A percentile compares a stretch with the other conserved stretches of the same genome.
phyloP scores from a whole-genome alignment of 495 filamentous ascomycete species.

The Trichoderma gamsii region DNA sequence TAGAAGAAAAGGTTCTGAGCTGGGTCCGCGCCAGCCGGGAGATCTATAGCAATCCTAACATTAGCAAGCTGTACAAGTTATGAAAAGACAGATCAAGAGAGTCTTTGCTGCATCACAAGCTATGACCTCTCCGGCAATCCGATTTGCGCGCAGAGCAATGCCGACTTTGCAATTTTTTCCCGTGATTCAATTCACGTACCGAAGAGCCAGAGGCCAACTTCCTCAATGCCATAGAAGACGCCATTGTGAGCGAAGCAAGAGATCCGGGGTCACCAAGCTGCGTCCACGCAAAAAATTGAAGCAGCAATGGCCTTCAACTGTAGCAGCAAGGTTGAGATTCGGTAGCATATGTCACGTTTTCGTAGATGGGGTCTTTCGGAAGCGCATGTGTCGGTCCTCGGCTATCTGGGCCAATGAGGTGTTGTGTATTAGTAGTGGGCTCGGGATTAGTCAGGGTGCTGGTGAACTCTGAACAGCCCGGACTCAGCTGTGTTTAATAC shows the following conservation, averaged over 20 bases:
- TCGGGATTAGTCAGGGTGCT: background rate
- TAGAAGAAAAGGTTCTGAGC: constrained; percentile 76
- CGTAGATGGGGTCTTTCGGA: constrained; percentile 3
- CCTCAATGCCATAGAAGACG: constrained; percentile 48
- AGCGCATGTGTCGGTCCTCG: constrained; percentile 1
- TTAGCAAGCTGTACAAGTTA: background rate
- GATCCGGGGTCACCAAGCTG: constrained; percentile 5
- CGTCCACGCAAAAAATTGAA: constrained; percentile 4
- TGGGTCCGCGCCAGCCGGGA: constrained; percentile 45
- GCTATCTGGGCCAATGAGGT: background rate
- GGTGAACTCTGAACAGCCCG: background rate
- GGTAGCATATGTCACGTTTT: constrained; percentile 8
- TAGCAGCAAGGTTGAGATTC: background rate
- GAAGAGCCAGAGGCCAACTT: constrained; percentile 39
- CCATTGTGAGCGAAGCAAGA: constrained; percentile 31
- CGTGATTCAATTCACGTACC: constrained; percentile 29
- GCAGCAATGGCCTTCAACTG: background rate
- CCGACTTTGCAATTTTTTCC: background rate
- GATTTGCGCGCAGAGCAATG: constrained; percentile 14
- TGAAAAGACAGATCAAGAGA: background rate
- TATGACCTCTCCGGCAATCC: constrained; percentile 21
- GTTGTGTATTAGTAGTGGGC: background rate
- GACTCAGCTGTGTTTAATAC: background rate
- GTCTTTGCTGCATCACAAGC: background rate
- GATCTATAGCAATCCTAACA: constrained; percentile 30